Conservation (phyloP, 768 basidiomycete genomes). For the Mycena haematopus region DNA sequence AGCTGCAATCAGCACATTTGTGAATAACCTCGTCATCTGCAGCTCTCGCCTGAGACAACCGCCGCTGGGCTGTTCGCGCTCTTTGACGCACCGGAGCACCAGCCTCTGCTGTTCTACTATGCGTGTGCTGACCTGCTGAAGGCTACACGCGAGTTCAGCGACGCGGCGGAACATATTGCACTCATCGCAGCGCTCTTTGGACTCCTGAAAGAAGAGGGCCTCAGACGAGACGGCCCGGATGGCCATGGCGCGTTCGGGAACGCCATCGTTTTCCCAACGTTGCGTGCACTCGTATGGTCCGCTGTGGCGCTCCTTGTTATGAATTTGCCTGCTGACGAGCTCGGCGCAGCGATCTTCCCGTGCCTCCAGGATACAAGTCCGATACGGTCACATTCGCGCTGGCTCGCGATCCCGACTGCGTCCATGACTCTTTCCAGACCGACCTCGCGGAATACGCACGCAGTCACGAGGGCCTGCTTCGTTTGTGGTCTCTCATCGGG, state of each 20-base stretch:
- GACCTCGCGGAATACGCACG: constrained; percentile 22
- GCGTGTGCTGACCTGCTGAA: constrained; percentile 18
- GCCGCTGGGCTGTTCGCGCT: constrained; percentile 16
- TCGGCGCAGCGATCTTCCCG: constrained; percentile 19
- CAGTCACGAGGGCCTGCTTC: constrained; percentile 17
- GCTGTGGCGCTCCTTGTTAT: neutral
- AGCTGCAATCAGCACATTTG: constrained; percentile 14
- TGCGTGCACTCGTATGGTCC: constrained; percentile 3
- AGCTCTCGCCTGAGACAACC: constrained; percentile 17
- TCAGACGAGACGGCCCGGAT: constrained; percentile 17
- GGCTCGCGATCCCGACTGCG: constrained; percentile 5
- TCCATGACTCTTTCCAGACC: neutral
- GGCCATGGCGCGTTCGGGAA: constrained; percentile 8
- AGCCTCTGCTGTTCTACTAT: constrained; percentile 17
- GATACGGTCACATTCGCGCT: constrained; percentile 10
- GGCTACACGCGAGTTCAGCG: constrained; percentile 19
- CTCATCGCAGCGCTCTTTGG: constrained; percentile 22
- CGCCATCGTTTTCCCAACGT: constrained; percentile 19
- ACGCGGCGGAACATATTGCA: constrained; percentile 11
- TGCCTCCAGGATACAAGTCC: constrained; percentile 22
- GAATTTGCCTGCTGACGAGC: neutral
- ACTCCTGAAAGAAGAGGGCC: constrained; percentile 25
- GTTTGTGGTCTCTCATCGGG: constrained; percentile 24
- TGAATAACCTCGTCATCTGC: constrained; percentile 21
- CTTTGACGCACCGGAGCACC: constrained; percentile 22